Percentiles rank a stretch among this genome's conserved stretches.
These are phyloP conservation scores for Jatropha curcas DNA, from an alignment of 345 rosid species.

Conservation along the genomic window DNA sequence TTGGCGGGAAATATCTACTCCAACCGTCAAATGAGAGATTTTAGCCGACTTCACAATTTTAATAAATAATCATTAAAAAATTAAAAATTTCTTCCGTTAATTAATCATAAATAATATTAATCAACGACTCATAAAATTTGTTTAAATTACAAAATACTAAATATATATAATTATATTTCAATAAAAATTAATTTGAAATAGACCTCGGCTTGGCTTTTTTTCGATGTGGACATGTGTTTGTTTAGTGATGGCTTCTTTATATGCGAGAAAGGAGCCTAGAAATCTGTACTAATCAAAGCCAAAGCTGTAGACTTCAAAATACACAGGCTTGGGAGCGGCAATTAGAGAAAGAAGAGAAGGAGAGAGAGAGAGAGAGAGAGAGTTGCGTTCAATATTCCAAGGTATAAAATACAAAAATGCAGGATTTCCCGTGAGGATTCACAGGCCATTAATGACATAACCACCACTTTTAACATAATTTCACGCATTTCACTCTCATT, in stretches of 20 bases:
- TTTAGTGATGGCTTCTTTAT: conserved; percentile 10
- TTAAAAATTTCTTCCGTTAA: no score
- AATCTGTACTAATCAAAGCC: conserved; percentile 10
- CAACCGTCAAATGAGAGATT: no score
- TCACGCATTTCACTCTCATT: conserved; percentile 38
- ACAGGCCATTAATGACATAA: conserved; percentile 39
- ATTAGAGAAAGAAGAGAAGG: not conserved
- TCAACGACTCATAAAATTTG: no score
- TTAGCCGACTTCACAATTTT: no score
- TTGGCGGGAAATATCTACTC: no score
- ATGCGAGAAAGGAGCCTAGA: conserved; percentile 18
- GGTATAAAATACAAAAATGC: conserved; percentile 15
- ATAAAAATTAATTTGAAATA: not conserved
- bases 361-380: not conserved
- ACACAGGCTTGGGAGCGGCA: not conserved
- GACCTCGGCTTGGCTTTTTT: not conserved
- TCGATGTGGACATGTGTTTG: conserved; percentile 30
- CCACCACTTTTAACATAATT: conserved; percentile 32
- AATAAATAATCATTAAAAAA: no score
- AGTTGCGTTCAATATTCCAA: not conserved
- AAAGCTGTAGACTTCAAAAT: not conserved
- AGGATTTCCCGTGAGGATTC: conserved; percentile 50
- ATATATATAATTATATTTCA: no score
- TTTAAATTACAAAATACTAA: no score
- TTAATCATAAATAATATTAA: no score